These are phyloP conservation scores for Acanthamoeba rhysodes DNA, from an alignment of 208 protist genomes.

Conservation along the genomic window DNA sequence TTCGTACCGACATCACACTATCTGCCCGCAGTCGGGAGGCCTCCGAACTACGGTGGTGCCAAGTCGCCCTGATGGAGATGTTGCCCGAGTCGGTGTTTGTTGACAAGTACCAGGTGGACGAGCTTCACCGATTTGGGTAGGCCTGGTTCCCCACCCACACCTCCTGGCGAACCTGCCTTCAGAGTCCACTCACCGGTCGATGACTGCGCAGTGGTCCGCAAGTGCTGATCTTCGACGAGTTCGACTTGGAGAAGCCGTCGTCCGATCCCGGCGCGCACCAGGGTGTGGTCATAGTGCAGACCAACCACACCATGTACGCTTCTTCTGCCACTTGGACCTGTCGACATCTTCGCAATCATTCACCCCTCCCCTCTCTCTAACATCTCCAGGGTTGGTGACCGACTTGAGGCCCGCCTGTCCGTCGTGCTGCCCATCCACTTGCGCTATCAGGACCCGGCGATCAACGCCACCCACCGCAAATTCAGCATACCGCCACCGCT, in stretches of 20 bases:
- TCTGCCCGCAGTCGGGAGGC: background rate
- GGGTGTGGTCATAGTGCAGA: background rate
- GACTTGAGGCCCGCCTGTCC: background rate
- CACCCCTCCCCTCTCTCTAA: too few species aligned
- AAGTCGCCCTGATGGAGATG: background rate
- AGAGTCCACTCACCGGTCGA: background rate
- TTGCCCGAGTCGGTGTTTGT: conserved; percentile 6
- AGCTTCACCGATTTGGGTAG: background rate
- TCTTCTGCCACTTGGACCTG: background rate
- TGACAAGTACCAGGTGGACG: conserved; percentile 1
- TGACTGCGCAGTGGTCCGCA: background rate
- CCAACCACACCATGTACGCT: background rate
- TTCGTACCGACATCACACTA: background rate
- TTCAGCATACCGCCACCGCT: background rate
- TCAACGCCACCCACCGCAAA: background rate
- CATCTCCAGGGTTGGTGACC: background rate
- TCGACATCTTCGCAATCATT: too few species aligned
- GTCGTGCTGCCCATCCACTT: conserved; percentile 3
- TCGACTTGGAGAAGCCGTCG: conserved; percentile 20
- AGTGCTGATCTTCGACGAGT: conserved; percentile 30
- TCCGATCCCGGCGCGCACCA: background rate
- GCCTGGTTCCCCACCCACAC: background rate
- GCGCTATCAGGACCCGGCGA: background rate
- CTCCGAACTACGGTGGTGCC: background rate
- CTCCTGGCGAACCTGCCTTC: too few species aligned